Evolutionary conservation across 2,329 filamentous ascomycete species (phyloP).

Genomic region (Sporothrix mexicana): DNA sequence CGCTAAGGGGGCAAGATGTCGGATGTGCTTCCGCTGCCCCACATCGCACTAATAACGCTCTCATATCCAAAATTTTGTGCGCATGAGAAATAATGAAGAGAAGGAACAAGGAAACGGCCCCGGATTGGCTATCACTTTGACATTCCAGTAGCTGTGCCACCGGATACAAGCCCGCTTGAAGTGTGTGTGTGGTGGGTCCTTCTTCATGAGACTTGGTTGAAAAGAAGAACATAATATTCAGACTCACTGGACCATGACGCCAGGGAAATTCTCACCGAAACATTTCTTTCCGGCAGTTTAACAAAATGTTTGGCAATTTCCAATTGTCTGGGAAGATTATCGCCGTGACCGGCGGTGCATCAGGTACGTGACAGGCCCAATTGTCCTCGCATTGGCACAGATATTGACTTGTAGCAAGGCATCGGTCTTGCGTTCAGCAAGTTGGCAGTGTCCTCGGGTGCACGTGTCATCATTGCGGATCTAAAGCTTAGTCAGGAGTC

Average conservation of each 20-base stretch:
- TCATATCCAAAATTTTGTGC: neutral
- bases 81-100: too few relatives aligned
- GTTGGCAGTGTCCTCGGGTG: neutral
- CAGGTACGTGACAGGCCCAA: neutral
- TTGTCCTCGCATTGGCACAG: neutral
- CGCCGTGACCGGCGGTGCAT: conserved; percentile 1
- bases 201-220: neutral
- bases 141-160: too few relatives aligned
- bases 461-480: conserved; percentile 6
- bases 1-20: neutral
- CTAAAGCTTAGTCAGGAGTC: neutral
- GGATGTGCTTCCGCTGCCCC: conserved; percentile 1
- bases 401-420: neutral
- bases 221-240: too few relatives aligned
- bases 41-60: neutral
- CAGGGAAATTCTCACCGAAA: too few relatives aligned
- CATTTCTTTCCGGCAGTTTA: too few relatives aligned
- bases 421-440: conserved; percentile 8
- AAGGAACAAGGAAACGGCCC: too few relatives aligned
- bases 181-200: too few relatives aligned
- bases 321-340: neutral
- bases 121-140: too few relatives aligned
- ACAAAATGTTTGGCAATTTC: neutral
- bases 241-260: too few relatives aligned
- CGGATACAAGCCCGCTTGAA: too few relatives aligned